Evolutionary conservation across 805 yeast species (phyloP).

Genomic region (Kodamaea leandrae): DNA sequence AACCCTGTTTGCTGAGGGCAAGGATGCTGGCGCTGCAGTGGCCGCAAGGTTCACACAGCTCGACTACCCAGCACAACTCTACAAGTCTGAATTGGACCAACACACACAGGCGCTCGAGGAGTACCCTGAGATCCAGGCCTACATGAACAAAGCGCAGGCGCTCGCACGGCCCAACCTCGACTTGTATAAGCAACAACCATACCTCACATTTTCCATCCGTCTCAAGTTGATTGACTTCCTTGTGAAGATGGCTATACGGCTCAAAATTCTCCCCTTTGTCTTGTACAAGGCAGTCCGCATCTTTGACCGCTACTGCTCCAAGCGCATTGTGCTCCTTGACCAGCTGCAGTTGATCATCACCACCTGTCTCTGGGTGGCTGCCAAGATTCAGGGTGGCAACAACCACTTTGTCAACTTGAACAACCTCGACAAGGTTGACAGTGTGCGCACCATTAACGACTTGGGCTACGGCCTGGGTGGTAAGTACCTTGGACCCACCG

Average conservation of each 20-base stretch:
- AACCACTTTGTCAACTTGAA: constrained; percentile 56
- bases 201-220: constrained; percentile 70
- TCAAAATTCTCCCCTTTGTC: constrained; percentile 66
- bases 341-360: constrained; percentile 90
- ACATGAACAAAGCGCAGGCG: constrained; percentile 32
- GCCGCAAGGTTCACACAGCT: constrained; percentile 33
- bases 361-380: constrained; percentile 89
- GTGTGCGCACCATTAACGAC: constrained; percentile 33
- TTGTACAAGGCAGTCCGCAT: constrained; percentile 67
- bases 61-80: constrained; percentile 50
- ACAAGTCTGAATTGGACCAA: constrained; percentile 46
- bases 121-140: constrained; percentile 49
- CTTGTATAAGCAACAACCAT: constrained; percentile 85
- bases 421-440: constrained; percentile 21
- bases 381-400: constrained; percentile 78
- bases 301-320: constrained; percentile 89
- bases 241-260: constrained; percentile 63
- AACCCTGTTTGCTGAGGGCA: constrained; percentile 1
- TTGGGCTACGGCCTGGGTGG: constrained; percentile 53
- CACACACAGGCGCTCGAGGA: constrained; percentile 49
- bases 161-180: constrained; percentile 46
- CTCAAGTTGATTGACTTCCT: constrained; percentile 75
- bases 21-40: background rate
- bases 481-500: constrained; percentile 64
- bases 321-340: constrained; percentile 76